Conservation (phyloP, 106 monocot species). For the Platanthera guangdongensis region DNA sequence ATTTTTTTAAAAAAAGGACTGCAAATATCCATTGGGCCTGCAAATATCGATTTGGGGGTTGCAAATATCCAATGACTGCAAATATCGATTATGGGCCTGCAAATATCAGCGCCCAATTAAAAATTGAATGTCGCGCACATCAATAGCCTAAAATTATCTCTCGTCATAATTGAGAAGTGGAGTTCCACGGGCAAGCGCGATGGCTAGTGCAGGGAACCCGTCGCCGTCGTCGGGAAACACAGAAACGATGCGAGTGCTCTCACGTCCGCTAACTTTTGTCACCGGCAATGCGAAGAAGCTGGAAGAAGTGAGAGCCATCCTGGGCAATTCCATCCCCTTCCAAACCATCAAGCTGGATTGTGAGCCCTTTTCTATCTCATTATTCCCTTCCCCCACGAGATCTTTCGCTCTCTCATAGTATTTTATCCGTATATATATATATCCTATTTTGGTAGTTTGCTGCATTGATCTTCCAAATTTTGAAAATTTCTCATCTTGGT, state of each 20-base stretch:
- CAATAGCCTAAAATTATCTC: too few species aligned
- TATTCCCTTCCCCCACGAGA: background rate
- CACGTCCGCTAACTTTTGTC: constrained; percentile 82
- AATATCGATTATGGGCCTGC: too few species aligned
- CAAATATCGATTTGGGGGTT: too few species aligned
- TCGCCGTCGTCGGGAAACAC: background rate
- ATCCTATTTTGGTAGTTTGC: background rate
- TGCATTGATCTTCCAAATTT: background rate
- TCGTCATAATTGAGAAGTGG: too few species aligned
- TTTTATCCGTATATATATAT: background rate
- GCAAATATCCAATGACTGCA: too few species aligned
- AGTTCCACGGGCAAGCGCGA: too few species aligned
- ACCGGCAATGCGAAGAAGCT: constrained; percentile 97
- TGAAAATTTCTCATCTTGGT: background rate
- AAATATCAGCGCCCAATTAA: too few species aligned
- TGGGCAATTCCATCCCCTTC: constrained; percentile 85
- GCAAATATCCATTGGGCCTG: too few species aligned
- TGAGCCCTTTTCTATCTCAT: constrained; percentile 17
- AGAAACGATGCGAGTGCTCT: constrained; percentile 12
- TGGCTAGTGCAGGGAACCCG: background rate
- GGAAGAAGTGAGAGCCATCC: constrained; percentile 82
- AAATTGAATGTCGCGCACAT: too few species aligned
- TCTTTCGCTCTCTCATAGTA: background rate
- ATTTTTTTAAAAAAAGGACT: too few species aligned
- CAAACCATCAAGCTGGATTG: constrained; percentile 85